A percentile compares a stretch with the other conserved stretches of the same genome.
These are phyloP conservation scores for Cynara cardunculus DNA, from an alignment of 129 eudicot genomes.

Conservation along the genomic window DNA sequence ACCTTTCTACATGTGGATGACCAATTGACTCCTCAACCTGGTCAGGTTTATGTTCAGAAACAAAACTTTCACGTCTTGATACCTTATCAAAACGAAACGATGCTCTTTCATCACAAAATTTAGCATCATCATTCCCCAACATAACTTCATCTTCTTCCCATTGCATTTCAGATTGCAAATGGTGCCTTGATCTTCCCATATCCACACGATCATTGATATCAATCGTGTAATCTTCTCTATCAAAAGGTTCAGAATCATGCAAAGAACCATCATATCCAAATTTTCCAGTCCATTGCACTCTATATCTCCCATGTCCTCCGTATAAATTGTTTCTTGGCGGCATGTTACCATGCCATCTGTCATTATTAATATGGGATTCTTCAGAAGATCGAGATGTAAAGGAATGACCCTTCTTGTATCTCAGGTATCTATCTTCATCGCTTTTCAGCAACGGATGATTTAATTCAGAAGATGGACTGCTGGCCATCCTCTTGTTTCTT, in stretches of 20 bases:
- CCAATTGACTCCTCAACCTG: constrained; percentile 22
- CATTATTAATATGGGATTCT: constrained; percentile 25
- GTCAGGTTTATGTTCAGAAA: constrained; percentile 25
- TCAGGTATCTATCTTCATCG: constrained; percentile 23
- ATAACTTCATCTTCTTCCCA: constrained; percentile 32
- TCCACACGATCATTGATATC: constrained; percentile 28
- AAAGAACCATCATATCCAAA: constrained; percentile 16
- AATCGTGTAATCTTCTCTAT: constrained; percentile 16
- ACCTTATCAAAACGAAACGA: constrained; percentile 24
- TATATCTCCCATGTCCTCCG: constrained; percentile 26
- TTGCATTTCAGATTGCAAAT: constrained; percentile 33
- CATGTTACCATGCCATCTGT: constrained; percentile 23
- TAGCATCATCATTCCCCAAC: constrained; percentile 19
- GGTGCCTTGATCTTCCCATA: constrained; percentile 22
- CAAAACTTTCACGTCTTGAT: constrained; percentile 30
- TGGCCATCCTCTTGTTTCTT: constrained; percentile 27
- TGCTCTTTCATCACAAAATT: constrained; percentile 26
- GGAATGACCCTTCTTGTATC: constrained; percentile 17
- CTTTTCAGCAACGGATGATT: constrained; percentile 5
- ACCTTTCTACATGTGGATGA: constrained; percentile 11
- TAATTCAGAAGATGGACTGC: constrained; percentile 18
- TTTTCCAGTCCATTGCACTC: constrained; percentile 26
- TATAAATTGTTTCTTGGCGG: constrained; percentile 23
- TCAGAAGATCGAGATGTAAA: constrained; percentile 22
- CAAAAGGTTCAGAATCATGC: constrained; percentile 18